Percentiles rank a stretch among this genome's conserved stretches.
These are phyloP conservation scores for Kuraishia cidri DNA, from an alignment of 805 yeast genomes.

Conservation along the genomic window DNA sequence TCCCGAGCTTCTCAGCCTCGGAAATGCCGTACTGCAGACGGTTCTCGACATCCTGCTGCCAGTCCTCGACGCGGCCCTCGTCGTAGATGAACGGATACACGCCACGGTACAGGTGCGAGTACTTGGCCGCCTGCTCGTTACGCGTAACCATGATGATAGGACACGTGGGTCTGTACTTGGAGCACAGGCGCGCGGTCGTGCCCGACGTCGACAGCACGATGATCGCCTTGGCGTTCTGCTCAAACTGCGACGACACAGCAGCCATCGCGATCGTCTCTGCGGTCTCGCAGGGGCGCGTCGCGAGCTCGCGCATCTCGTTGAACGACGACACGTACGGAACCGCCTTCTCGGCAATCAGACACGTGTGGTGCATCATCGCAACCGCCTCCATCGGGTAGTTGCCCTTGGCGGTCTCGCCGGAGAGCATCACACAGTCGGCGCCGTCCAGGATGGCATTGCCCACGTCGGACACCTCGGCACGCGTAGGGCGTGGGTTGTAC, in stretches of 20 bases:
- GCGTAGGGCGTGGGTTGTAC: conserved; percentile 98
- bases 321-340: conserved; percentile 77
- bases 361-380: conserved; percentile 97
- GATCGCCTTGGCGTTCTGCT: conserved; percentile 94
- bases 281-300: conserved; percentile 84
- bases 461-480: conserved; percentile 99
- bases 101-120: conserved; percentile 95
- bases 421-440: conserved; percentile 99
- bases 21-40: conserved; percentile 90
- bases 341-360: conserved; percentile 93
- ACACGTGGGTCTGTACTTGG: conserved; percentile 96
- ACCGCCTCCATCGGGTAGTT: conserved; percentile 97
- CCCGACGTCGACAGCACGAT: conserved; percentile 95
- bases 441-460: conserved; percentile 99
- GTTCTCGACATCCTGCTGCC: conserved; percentile 95
- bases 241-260: conserved; percentile 93
- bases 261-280: conserved; percentile 96
- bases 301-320: conserved; percentile 81
- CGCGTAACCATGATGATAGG: conserved; percentile 98
- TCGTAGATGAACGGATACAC: conserved; percentile 93
- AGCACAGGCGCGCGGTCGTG: conserved; percentile 87
- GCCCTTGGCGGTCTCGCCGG: conserved; percentile 99
- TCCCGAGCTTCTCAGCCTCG: conserved; percentile 81
- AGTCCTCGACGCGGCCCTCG: conserved; percentile 58
- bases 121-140: conserved; percentile 88